These are phyloP conservation scores for Russula emetica DNA, from an alignment of 768 basidiomycete species.

Conservation along the genomic window DNA sequence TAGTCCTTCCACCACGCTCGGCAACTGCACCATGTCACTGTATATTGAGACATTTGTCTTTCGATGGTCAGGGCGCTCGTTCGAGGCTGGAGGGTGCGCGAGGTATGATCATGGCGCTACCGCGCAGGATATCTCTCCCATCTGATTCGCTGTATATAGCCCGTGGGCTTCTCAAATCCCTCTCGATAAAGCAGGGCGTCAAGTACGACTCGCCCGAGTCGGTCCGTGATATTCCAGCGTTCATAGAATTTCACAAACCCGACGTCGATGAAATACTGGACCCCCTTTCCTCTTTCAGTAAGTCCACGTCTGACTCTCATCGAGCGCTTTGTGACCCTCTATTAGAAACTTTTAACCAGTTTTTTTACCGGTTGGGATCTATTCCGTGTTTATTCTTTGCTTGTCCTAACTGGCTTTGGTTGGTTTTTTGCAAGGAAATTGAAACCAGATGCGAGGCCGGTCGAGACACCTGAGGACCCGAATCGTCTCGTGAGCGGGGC, in stretches of 20 bases:
- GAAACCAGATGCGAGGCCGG: constrained; percentile 73
- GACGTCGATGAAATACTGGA: constrained; percentile 79
- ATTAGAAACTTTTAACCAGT: constrained; percentile 86
- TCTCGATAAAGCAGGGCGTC: constrained; percentile 89
- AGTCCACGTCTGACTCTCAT: constrained; percentile 28
- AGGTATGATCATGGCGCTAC: constrained; percentile 46
- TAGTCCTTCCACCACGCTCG: not conserved
- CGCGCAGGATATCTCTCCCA: not conserved
- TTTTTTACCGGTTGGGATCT: constrained; percentile 66
- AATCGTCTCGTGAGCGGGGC: constrained; percentile 81
- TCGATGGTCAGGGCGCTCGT: constrained; percentile 59
- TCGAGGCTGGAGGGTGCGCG: constrained; percentile 84
- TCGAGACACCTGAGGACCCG: constrained; percentile 68
- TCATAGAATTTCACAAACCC: constrained; percentile 87
- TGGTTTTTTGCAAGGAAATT: constrained; percentile 61
- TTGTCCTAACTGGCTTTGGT: not conserved
- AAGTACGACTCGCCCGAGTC: constrained; percentile 91
- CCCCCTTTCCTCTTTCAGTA: constrained; percentile 79
- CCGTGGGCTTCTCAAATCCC: constrained; percentile 75
- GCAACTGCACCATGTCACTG: not conserved
- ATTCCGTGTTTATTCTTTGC: not conserved
- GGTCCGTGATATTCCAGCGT: constrained; percentile 74
- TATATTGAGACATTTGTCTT: constrained; percentile 4
- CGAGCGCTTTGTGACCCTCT: not conserved
- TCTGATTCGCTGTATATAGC: constrained; percentile 40